phyloP scores from a whole-genome alignment of 2,329 filamentous ascomycete genomes.

The Ophiocordyceps camponoti-rufipedis region DNA sequence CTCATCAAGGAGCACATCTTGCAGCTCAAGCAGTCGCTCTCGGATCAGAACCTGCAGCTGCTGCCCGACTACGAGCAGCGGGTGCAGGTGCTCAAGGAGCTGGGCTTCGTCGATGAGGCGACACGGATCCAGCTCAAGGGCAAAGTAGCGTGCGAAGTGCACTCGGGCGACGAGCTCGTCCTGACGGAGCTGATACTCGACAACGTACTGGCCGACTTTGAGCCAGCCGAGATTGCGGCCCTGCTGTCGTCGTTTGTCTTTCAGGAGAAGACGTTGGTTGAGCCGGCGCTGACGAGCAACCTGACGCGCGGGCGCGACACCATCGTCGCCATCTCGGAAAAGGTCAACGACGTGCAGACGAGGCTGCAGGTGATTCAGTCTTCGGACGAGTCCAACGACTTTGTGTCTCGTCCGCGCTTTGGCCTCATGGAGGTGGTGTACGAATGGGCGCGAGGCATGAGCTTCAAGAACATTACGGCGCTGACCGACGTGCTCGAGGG shows the following conservation, averaged over 20 bases:
- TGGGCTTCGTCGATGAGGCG: conserved; percentile 78
- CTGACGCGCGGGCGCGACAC: conserved; percentile 69
- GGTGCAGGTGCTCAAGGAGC: conserved; percentile 76
- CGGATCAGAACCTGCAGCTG: conserved; percentile 88
- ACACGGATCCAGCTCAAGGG: conserved; percentile 88
- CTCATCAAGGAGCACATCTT: conserved; percentile 86
- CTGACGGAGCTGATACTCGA: conserved; percentile 92
- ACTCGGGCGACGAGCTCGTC: conserved; percentile 90
- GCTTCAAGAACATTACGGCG: conserved; percentile 93
- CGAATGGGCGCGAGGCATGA: conserved; percentile 96
- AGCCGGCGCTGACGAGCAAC: conserved; percentile 63
- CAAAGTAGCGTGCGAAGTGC: conserved; percentile 95
- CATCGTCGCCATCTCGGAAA: conserved; percentile 80
- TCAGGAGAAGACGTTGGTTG: conserved; percentile 80
- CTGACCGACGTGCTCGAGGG: conserved; percentile 93
- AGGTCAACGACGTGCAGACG: conserved; percentile 79
- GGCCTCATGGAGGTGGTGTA: conserved; percentile 95
- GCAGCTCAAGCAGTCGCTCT: conserved; percentile 72
- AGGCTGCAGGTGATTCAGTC: conserved; percentile 83
- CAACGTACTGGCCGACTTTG: conserved; percentile 88
- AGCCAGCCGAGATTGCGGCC: conserved; percentile 90
- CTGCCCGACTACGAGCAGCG: conserved; percentile 94
- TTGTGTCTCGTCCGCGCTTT: conserved; percentile 71
- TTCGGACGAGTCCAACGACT: conserved; percentile 81
- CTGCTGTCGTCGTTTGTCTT: conserved; percentile 91